Conservation (phyloP, 2,329 filamentous ascomycete species). For the Paecilomyces sp. region DNA sequence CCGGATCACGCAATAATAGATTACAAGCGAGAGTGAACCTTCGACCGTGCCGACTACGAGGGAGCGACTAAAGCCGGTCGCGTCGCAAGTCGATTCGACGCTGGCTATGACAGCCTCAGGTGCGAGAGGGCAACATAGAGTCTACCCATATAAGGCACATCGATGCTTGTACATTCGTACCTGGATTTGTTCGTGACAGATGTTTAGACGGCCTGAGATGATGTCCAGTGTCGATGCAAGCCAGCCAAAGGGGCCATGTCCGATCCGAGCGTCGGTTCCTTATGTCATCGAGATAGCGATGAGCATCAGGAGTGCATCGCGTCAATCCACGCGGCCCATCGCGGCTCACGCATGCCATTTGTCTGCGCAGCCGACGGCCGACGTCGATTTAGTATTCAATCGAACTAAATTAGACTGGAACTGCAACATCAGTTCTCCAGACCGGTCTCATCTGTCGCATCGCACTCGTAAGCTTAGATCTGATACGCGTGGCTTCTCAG, state of each 20-base stretch:
- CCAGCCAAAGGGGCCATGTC: not conserved
- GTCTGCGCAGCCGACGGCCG: constrained; percentile 10
- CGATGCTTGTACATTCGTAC: not conserved
- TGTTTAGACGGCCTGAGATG: not conserved
- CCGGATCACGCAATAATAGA: not conserved
- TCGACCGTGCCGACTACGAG: not conserved
- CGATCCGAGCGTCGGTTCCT: not conserved
- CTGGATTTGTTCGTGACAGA: not conserved
- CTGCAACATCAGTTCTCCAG: constrained; percentile 6
- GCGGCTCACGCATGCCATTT: not conserved
- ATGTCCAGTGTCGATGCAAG: not conserved
- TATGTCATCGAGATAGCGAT: constrained; percentile 6
- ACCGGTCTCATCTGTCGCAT: not conserved
- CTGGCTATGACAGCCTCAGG: not conserved
- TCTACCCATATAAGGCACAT: not conserved
- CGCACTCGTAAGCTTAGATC: not conserved
- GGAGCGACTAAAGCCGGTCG: not conserved
- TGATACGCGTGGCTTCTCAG: not conserved
- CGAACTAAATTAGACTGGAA: not conserved
- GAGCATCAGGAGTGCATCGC: not conserved
- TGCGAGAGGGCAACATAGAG: not conserved
- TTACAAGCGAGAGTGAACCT: not conserved
- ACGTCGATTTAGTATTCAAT: not conserved
- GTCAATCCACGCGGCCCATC: not conserved
- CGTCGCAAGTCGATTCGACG: not conserved